Evolutionary conservation across 108 stramenopile species (phyloP).

Genomic region (Parietichytrium sp.): DNA sequence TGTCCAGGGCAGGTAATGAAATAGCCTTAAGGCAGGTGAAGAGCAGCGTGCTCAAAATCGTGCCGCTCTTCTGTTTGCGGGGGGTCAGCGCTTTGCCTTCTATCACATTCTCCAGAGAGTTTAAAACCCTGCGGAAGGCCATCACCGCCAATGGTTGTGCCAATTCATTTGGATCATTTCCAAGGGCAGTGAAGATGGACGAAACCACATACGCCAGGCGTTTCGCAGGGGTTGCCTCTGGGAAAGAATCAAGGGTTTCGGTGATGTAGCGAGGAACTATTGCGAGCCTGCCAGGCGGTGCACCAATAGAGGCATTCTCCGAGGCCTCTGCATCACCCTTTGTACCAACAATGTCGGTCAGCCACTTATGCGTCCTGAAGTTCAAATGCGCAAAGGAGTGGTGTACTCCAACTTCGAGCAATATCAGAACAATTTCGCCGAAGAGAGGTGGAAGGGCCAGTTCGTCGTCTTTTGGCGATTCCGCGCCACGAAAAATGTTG

Average conservation of each 20-base stretch:
- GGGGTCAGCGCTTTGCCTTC: not conserved
- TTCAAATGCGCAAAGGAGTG: conserved; percentile 30
- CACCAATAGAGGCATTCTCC: not conserved
- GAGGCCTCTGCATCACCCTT: no score
- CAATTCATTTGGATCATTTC: not conserved
- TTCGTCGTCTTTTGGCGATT: no score
- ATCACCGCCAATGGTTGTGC: not conserved
- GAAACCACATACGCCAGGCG: not conserved
- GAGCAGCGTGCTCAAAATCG: not conserved
- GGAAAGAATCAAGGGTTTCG: not conserved
- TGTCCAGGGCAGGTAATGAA: not conserved
- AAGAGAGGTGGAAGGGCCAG: no score
- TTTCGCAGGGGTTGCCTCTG: not conserved
- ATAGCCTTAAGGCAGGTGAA: not conserved
- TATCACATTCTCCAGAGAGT: not conserved
- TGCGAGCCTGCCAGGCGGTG: not conserved
- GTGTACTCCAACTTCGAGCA: not conserved
- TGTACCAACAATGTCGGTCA: not conserved
- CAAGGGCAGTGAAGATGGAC: not conserved
- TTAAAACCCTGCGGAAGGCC: not conserved
- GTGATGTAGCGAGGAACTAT: not conserved
- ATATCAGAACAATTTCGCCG: no score
- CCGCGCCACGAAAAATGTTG: no score
- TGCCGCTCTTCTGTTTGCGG: not conserved
- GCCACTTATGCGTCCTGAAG: not conserved